Evolutionary conservation across 2,329 filamentous ascomycete genomes (phyloP).

Genomic region (Penicillium sp.): DNA sequence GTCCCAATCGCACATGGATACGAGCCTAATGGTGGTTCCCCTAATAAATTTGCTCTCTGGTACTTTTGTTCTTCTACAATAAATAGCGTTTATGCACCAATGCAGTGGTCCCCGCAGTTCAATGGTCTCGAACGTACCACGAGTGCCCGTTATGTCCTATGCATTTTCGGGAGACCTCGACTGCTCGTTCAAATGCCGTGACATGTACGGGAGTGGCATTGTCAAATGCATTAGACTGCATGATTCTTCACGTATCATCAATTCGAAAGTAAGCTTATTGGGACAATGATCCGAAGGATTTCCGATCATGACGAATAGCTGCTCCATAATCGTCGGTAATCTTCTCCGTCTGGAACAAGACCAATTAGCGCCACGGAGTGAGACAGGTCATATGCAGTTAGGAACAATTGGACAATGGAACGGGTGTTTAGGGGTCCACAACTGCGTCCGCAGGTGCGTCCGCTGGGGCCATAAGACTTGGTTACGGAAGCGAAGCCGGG

Average conservation of each 20-base stretch:
- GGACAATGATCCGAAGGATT: neutral
- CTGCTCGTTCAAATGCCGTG: neutral
- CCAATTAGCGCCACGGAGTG: too few species aligned
- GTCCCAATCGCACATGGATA: neutral
- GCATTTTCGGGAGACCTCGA: neutral
- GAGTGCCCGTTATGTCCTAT: neutral
- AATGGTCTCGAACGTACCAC: neutral
- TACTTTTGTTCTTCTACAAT: neutral
- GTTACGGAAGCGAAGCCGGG: too few species aligned
- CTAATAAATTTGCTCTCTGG: neutral
- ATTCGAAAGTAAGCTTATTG: neutral
- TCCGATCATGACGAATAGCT: neutral
- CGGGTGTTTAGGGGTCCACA: neutral
- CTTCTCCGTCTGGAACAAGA: neutral
- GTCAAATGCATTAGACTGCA: neutral
- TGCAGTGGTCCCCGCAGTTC: neutral
- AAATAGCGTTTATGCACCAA: neutral
- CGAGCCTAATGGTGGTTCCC: neutral
- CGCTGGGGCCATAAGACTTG: neutral
- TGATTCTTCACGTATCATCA: neutral
- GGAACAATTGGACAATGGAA: neutral
- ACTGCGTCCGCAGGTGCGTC: neutral
- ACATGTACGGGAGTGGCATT: neutral
- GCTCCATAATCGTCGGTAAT: neutral
- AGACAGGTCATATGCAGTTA: neutral